These are phyloP conservation scores for Beauveria medogensis DNA, from an alignment of 2,329 filamentous ascomycete genomes.

Conservation along the genomic window DNA sequence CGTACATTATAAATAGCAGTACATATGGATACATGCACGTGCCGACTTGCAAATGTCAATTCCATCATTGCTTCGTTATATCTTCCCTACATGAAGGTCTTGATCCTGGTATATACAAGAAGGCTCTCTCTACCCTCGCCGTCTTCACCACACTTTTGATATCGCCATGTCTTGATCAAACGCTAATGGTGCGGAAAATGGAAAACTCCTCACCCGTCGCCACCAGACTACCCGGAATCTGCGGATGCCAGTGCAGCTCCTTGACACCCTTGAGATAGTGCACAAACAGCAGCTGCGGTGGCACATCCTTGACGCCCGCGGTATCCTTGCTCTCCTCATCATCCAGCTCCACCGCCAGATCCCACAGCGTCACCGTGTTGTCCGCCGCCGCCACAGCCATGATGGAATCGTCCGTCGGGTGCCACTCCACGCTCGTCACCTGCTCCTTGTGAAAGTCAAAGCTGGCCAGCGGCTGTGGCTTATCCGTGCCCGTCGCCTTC, in stretches of 20 bases:
- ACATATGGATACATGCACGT: not conserved
- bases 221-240: slow-evolving; percentile 84
- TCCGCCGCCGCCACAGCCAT: slow-evolving; percentile 87
- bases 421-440: slow-evolving; percentile 94
- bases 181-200: slow-evolving; percentile 76
- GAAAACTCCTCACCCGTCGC: slow-evolving; percentile 88
- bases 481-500: slow-evolving; percentile 53
- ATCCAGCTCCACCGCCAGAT: slow-evolving; percentile 91
- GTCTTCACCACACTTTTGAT: not conserved
- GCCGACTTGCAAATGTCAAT: not conserved
- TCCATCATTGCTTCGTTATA: slow-evolving; percentile 1
- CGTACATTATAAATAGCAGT: not conserved
- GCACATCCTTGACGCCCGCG: slow-evolving; percentile 79
- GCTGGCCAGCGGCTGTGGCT: slow-evolving; percentile 76
- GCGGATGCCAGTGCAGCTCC: slow-evolving; percentile 95
- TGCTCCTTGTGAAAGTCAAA: slow-evolving; percentile 96
- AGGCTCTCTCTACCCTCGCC: not conserved
- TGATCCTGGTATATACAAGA: slow-evolving; percentile 1
- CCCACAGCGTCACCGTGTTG: slow-evolving; percentile 92
- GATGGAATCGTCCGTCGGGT: slow-evolving; percentile 93
- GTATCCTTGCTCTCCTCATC: slow-evolving; percentile 93
- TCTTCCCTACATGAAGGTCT: not conserved
- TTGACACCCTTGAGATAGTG: slow-evolving; percentile 94
- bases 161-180: slow-evolving; percentile 33
- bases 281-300: slow-evolving; percentile 89